These are phyloP conservation scores for Trichoderma virens DNA, from an alignment of 495 filamentous ascomycete genomes.

Conservation along the genomic window DNA sequence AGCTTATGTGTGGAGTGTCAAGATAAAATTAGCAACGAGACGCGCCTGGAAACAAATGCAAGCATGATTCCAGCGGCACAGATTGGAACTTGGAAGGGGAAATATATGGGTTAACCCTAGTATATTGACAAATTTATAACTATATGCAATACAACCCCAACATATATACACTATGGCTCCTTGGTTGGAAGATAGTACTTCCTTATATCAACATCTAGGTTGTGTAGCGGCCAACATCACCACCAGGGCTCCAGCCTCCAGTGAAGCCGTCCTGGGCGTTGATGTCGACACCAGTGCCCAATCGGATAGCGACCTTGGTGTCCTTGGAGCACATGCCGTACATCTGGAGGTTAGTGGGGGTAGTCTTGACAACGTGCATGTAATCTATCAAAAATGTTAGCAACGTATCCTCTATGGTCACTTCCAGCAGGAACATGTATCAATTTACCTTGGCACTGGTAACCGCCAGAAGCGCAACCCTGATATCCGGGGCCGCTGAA, in stretches of 20 bases:
- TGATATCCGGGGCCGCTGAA: slow-evolving; percentile 40
- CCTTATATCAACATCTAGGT: neutral
- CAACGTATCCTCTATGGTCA: neutral
- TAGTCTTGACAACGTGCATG: slow-evolving; percentile 22
- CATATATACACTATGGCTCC: neutral
- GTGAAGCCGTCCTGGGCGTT: slow-evolving; percentile 28
- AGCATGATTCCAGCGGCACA: too few species aligned
- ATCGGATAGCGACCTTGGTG: slow-evolving; percentile 17
- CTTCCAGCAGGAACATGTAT: neutral
- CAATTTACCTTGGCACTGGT: slow-evolving; percentile 22
- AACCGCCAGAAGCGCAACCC: slow-evolving; percentile 17
- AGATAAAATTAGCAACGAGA: too few species aligned
- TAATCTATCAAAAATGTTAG: slow-evolving; percentile 19
- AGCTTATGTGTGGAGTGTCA: too few species aligned
- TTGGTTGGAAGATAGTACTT: neutral
- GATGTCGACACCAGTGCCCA: slow-evolving; percentile 21
- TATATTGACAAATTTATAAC: too few species aligned
- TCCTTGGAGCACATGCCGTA: slow-evolving; percentile 25
- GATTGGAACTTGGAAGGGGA: too few species aligned
- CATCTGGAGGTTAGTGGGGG: slow-evolving; percentile 22
- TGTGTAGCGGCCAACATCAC: slow-evolving; percentile 34
- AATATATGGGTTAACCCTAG: too few species aligned
- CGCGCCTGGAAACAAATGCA: too few species aligned
- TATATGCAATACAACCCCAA: too few species aligned
- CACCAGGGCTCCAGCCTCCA: slow-evolving; percentile 40